Percentiles rank a stretch among this genome's conserved stretches.
These are phyloP conservation scores for Mucor irregularis DNA, from an alignment of 371 early-diverging fungal species.

Conservation along the genomic window DNA sequence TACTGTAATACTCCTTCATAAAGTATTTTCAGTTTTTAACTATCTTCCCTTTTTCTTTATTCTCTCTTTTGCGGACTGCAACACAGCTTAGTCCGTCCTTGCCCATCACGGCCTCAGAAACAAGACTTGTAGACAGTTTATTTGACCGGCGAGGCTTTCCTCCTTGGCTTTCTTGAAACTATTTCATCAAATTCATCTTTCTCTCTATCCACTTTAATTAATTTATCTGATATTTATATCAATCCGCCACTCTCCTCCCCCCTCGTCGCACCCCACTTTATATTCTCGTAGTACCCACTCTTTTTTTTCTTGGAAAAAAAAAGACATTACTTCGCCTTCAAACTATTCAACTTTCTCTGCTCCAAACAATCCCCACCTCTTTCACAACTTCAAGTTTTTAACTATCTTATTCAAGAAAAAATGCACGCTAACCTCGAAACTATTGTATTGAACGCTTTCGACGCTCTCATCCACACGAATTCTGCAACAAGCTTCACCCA, in stretches of 20 bases:
- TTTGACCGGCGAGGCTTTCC: conserved; percentile 68
- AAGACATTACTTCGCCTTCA: background rate
- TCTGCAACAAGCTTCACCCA: background rate
- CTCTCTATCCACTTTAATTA: conserved; percentile 4
- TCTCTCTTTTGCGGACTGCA: conserved; percentile 51
- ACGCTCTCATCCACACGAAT: background rate
- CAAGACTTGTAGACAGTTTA: conserved; percentile 60
- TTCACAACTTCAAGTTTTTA: background rate
- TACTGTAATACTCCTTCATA: conserved; percentile 26
- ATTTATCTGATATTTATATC: no score
- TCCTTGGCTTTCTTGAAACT: conserved; percentile 63
- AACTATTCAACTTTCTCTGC: background rate
- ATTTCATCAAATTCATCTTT: conserved; percentile 5
- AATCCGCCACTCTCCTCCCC: no score
- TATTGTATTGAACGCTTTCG: conserved; percentile 28
- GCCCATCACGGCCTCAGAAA: conserved; percentile 74
- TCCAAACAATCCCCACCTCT: conserved; percentile 19
- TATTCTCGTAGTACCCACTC: no score
- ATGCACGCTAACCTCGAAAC: conserved; percentile 45
- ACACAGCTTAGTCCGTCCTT: conserved; percentile 49
- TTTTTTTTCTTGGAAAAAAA: no score
- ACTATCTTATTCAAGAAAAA: background rate
- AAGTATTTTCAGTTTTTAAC: conserved; percentile 29
- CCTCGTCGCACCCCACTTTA: no score
- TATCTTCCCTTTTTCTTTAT: conserved; percentile 17